A percentile compares a stretch with the other conserved stretches of the same genome.
phyloP scores from a whole-genome alignment of 2,329 filamentous ascomycete species.

The Exophiala alcalophila region DNA sequence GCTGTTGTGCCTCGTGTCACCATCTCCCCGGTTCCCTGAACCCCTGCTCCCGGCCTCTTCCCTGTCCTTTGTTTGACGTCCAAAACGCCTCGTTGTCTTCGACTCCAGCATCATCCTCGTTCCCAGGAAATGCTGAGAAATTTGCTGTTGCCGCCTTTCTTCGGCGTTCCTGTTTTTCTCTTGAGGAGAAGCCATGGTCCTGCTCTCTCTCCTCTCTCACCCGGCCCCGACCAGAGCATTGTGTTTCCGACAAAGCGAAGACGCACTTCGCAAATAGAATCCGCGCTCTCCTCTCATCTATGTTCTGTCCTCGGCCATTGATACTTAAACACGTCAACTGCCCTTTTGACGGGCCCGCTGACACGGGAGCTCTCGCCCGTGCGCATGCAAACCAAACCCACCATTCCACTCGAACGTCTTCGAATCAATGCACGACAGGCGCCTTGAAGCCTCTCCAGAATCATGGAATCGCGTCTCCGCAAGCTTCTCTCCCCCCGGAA shows the following conservation, averaged over 20 bases:
- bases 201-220: slow-evolving; percentile 11
- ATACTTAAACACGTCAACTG: slow-evolving; percentile 23
- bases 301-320: slow-evolving; percentile 13
- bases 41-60: slow-evolving; percentile 13
- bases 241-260: slow-evolving; percentile 14
- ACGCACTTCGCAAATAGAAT: slow-evolving; percentile 6
- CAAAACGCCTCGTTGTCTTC: slow-evolving; percentile 17
- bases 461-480: slow-evolving; percentile 25
- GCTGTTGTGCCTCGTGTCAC: slow-evolving; percentile 17
- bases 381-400: slow-evolving; percentile 9
- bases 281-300: slow-evolving; percentile 3
- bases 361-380: slow-evolving; percentile 6
- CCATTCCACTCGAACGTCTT: slow-evolving; percentile 1
- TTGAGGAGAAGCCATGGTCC: slow-evolving; percentile 4
- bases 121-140: slow-evolving; percentile 14
- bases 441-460: slow-evolving; percentile 8
- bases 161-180: slow-evolving; percentile 5
- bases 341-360: slow-evolving; percentile 18
- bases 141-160: slow-evolving; percentile 15
- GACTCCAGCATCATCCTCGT: slow-evolving; percentile 17
- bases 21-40: slow-evolving; percentile 5
- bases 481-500: slow-evolving; percentile 18
- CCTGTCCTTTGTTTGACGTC: slow-evolving; percentile 24
- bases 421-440: slow-evolving; percentile 17
- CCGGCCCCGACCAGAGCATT: slow-evolving; percentile 18